Evolutionary conservation across 192 early-diverging fungal genomes (phyloP).

Genomic region (Mortierella antarctica): DNA sequence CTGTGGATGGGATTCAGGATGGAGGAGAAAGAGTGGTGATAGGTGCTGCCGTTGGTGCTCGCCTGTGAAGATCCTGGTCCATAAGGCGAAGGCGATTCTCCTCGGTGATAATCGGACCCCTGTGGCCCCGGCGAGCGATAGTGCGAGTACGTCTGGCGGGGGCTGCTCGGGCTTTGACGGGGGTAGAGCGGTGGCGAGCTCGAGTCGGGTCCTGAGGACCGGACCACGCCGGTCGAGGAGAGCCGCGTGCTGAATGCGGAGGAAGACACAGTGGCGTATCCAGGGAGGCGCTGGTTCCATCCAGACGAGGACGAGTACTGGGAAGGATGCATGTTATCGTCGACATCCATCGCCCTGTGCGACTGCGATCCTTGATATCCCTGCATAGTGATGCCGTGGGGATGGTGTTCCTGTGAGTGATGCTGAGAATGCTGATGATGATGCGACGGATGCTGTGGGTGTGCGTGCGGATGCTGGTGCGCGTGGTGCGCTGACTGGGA

Average conservation of each 20-base stretch:
- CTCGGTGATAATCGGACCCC: conserved; percentile 9
- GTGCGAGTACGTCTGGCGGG: conserved; percentile 24
- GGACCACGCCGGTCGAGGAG: conserved; percentile 38
- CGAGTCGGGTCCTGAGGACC: conserved; percentile 11
- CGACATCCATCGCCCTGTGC: conserved; percentile 14
- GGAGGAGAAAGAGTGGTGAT: conserved; percentile 12
- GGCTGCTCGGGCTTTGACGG: conserved; percentile 8
- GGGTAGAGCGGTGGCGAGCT: conserved; percentile 28
- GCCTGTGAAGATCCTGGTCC: not conserved
- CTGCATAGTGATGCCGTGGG: conserved; percentile 35
- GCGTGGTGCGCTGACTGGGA: conserved; percentile 1
- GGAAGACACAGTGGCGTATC: conserved; percentile 42
- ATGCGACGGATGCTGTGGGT: conserved; percentile 5
- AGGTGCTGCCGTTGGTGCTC: not conserved
- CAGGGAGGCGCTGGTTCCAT: conserved; percentile 45
- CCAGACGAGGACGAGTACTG: conserved; percentile 28
- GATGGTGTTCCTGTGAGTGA: conserved; percentile 9
- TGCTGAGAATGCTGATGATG: conserved; percentile 5
- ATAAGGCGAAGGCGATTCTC: conserved; percentile 1
- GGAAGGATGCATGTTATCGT: conserved; percentile 17
- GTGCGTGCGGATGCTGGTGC: conserved; percentile 2
- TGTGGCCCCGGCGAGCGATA: conserved; percentile 10
- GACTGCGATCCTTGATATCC: conserved; percentile 34
- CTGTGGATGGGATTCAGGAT: conserved; percentile 18
- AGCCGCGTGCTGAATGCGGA: conserved; percentile 29